Evolutionary conservation across 306 rosid genomes (phyloP).

Genomic region (Hippophae rhamnoides): DNA sequence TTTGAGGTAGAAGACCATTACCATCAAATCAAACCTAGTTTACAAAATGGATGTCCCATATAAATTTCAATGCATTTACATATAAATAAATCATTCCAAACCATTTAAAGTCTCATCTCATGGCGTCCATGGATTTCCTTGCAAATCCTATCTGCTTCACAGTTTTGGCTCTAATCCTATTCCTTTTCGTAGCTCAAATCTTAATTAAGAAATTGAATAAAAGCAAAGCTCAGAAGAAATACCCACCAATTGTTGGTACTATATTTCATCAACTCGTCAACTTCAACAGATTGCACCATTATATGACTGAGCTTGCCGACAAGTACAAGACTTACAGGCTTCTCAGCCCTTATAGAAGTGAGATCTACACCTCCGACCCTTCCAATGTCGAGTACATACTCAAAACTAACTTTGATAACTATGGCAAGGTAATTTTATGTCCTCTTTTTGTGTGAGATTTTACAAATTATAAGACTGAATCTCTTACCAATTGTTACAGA

Average conservation of each 20-base stretch:
- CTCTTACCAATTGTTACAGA: neutral
- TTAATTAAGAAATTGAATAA: slow-evolving; percentile 18
- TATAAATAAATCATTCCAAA: too few relatives aligned
- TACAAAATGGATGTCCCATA: too few relatives aligned
- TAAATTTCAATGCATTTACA: too few relatives aligned
- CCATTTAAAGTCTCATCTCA: neutral
- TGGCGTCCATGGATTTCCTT: slow-evolving; percentile 28
- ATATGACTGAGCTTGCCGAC: slow-evolving; percentile 69
- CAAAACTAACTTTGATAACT: slow-evolving; percentile 65
- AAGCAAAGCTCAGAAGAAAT: slow-evolving; percentile 32
- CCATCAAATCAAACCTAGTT: too few relatives aligned
- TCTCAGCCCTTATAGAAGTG: slow-evolving; percentile 41
- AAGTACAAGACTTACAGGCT: slow-evolving; percentile 68
- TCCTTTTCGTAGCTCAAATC: slow-evolving; percentile 19
- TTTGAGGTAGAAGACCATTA: too few relatives aligned
- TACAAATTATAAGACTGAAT: neutral
- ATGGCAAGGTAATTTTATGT: slow-evolving; percentile 55
- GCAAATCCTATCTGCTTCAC: slow-evolving; percentile 25
- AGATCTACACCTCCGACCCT: slow-evolving; percentile 69
- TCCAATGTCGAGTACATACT: slow-evolving; percentile 69
- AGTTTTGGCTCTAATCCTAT: slow-evolving; percentile 21
- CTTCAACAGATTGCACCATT: slow-evolving; percentile 62
- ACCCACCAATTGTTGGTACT: slow-evolving; percentile 67
- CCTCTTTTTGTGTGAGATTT: neutral
- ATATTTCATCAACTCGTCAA: slow-evolving; percentile 51